Evolutionary conservation across 306 rosid species (phyloP).

Genomic region (Luffa aegyptiaca): DNA sequence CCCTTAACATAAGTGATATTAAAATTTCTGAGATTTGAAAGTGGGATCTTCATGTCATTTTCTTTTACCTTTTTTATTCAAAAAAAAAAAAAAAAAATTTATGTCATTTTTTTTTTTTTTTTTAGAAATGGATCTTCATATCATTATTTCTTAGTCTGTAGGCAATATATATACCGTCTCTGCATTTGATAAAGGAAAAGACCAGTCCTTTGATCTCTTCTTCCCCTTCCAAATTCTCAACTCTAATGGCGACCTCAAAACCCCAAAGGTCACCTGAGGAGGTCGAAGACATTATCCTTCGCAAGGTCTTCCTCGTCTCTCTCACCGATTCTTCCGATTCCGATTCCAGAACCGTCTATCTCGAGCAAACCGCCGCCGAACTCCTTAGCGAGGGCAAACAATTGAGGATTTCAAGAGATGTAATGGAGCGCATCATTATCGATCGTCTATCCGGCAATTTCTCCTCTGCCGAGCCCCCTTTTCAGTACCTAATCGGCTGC

Average conservation of each 20-base stretch:
- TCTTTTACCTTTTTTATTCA: too few species aligned
- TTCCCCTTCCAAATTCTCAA: not conserved
- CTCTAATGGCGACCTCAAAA: conserved; percentile 54
- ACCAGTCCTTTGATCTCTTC: not conserved
- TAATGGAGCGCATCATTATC: conserved; percentile 60
- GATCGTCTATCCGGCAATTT: conserved; percentile 66
- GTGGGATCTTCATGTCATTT: too few species aligned
- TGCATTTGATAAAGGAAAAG: not conserved
- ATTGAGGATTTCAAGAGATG: conserved; percentile 54
- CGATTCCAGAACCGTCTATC: conserved; percentile 48
- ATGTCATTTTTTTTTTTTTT: too few species aligned
- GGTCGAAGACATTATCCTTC: conserved; percentile 75
- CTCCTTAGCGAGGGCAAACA: conserved; percentile 73
- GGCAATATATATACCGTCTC: conserved; percentile 2
- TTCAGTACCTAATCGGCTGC: conserved; percentile 60
- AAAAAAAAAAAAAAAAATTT: too few species aligned
- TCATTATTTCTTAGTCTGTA: not conserved
- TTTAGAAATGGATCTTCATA: not conserved
- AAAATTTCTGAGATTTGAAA: too few species aligned
- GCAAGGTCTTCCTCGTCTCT: conserved; percentile 67
- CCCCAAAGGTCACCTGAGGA: conserved; percentile 70
- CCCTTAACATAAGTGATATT: too few species aligned
- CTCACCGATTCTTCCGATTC: conserved; percentile 28
- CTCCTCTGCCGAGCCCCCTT: conserved; percentile 36
- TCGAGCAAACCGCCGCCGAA: conserved; percentile 84